These are phyloP conservation scores for Nepenthes alata DNA, from an alignment of 179 eudicot genomes.

Conservation along the genomic window DNA sequence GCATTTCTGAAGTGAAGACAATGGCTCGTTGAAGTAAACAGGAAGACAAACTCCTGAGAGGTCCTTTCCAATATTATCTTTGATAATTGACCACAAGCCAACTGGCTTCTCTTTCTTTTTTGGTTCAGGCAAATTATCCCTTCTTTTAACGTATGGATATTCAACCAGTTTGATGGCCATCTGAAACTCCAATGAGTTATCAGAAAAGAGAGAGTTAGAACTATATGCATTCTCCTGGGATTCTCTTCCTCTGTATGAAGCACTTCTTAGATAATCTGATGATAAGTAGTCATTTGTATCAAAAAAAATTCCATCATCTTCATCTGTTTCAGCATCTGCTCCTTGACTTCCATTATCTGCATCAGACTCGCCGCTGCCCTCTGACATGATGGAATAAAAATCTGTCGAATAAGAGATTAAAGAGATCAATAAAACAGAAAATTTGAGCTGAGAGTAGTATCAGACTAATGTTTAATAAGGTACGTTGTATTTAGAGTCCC, in stretches of 20 bases:
- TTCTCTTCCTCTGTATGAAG: slow-evolving; percentile 76
- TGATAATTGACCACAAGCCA: slow-evolving; percentile 93
- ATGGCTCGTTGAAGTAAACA: slow-evolving; percentile 95
- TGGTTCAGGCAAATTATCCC: slow-evolving; percentile 89
- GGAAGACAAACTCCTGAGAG: slow-evolving; percentile 97
- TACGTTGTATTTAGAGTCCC: too few species aligned
- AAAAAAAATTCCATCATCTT: slow-evolving; percentile 67
- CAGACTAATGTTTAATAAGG: background rate
- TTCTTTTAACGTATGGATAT: slow-evolving; percentile 64
- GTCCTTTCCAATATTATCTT: slow-evolving; percentile 96
- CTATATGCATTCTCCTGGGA: slow-evolving; percentile 43
- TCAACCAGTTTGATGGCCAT: slow-evolving; percentile 47
- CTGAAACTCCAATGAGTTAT: slow-evolving; percentile 37
- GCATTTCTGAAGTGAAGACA: slow-evolving; percentile 92
- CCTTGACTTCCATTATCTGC: slow-evolving; percentile 61
- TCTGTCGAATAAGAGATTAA: slow-evolving; percentile 30
- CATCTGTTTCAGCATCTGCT: slow-evolving; percentile 54
- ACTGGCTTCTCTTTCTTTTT: slow-evolving; percentile 88
- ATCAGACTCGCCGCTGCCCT: slow-evolving; percentile 83
- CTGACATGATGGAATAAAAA: slow-evolving; percentile 93
- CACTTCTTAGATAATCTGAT: slow-evolving; percentile 76
- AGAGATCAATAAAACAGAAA: slow-evolving; percentile 1
- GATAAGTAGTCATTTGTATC: slow-evolving; percentile 87
- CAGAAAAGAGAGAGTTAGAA: slow-evolving; percentile 33
- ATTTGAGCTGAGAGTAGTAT: background rate